phyloP scores from a whole-genome alignment of 2,329 filamentous ascomycete species.

The Colletotrichum tropicale region DNA sequence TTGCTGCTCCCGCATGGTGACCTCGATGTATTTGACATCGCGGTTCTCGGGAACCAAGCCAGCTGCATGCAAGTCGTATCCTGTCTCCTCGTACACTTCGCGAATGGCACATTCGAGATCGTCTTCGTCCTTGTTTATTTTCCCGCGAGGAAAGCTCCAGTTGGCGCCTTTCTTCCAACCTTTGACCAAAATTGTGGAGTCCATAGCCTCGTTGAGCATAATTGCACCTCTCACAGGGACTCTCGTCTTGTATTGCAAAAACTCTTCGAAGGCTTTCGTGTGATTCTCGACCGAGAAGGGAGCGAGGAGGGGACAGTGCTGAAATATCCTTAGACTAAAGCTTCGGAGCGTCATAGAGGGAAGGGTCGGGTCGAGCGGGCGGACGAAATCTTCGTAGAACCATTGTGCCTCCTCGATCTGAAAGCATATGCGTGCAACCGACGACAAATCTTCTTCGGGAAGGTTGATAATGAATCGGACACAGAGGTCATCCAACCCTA shows the following conservation, averaged over 20 bases:
- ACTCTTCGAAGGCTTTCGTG: conserved; percentile 85
- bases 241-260: conserved; percentile 91
- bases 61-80: conserved; percentile 78
- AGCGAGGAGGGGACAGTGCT: conserved; percentile 89
- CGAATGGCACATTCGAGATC: conserved; percentile 93
- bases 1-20: conserved; percentile 91
- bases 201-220: conserved; percentile 92
- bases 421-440: conserved; percentile 94
- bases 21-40: conserved; percentile 82
- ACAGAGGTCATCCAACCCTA: conserved; percentile 96
- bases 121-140: conserved; percentile 97
- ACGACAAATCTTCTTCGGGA: conserved; percentile 86
- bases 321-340: conserved; percentile 90
- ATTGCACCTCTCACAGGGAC: conserved; percentile 95
- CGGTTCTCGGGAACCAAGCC: conserved; percentile 73
- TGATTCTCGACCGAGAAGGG: conserved; percentile 80
- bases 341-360: conserved; percentile 84
- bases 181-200: conserved; percentile 89
- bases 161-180: conserved; percentile 97
- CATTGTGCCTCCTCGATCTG: conserved; percentile 99
- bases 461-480: conserved; percentile 98
- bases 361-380: conserved; percentile 82
- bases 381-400: conserved; percentile 99
- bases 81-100: conserved; percentile 96
- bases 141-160: conserved; percentile 96